phyloP scores from a whole-genome alignment of 257 asterid genomes.

The Primulina huaijiensis region DNA sequence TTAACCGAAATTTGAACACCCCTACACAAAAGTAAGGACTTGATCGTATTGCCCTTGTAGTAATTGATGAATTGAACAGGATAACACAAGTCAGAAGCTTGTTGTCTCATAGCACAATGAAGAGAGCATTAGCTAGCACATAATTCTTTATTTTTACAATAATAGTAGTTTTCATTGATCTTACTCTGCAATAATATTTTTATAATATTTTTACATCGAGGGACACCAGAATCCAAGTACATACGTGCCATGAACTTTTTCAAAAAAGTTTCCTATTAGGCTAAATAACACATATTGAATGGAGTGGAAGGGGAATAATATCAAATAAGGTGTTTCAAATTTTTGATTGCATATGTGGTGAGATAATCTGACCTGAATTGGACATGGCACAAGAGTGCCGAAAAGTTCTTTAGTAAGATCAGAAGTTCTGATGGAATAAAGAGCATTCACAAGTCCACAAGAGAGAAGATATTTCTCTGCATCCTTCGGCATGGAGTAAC shows the following conservation, averaged over 20 bases:
- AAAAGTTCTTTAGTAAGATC: conserved; percentile 72
- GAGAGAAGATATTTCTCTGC: conserved; percentile 78
- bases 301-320: background rate
- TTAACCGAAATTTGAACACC: too few species aligned
- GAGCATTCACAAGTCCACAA: conserved; percentile 85
- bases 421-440: conserved; percentile 75
- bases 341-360: background rate
- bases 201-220: background rate
- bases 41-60: conserved; percentile 1
- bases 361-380: conserved; percentile 57
- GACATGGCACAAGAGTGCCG: conserved; percentile 70
- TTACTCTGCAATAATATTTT: background rate
- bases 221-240: background rate
- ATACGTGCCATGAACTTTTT: background rate
- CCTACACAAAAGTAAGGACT: too few species aligned
- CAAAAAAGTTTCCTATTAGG: conserved; percentile 12
- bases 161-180: too few species aligned
- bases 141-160: too few species aligned
- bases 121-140: too few species aligned
- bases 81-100: too few species aligned
- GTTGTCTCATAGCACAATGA: too few species aligned
- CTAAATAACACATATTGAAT: background rate
- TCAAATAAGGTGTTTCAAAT: background rate
- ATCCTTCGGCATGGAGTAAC: conserved; percentile 74
- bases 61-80: too few species aligned